Percentiles rank a stretch among this genome's conserved stretches.
Conservation (phyloP, 345 rosid species). For the Anacardium occidentale region DNA sequence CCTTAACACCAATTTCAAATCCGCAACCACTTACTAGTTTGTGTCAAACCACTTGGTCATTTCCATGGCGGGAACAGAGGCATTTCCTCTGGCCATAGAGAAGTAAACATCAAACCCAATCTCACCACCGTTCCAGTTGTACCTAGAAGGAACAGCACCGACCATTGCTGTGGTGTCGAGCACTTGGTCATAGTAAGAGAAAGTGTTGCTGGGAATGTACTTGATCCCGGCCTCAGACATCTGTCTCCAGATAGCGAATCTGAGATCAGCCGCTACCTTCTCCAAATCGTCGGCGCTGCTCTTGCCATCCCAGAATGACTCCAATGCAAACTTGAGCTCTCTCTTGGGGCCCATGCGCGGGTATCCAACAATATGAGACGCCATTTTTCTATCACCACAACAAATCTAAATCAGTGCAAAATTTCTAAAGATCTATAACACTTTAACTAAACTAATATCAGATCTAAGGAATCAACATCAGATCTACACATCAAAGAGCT, state of each 20-base stretch:
- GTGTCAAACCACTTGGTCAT: conserved; percentile 99
- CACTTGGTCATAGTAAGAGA: conserved; percentile 84
- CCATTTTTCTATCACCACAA: conserved; percentile 54
- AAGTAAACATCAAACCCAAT: conserved; percentile 78
- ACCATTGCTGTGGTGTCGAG: conserved; percentile 94
- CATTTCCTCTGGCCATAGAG: conserved; percentile 99
- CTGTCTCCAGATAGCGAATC: conserved; percentile 91
- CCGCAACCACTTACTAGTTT: conserved; percentile 88
- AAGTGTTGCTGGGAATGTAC: conserved; percentile 95
- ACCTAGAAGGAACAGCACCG: conserved; percentile 92
- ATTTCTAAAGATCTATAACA: neutral
- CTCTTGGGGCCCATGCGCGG: conserved; percentile 99
- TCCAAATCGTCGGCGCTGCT: conserved; percentile 83
- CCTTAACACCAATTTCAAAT: neutral
- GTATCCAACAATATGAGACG: conserved; percentile 96
- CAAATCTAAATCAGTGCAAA: conserved; percentile 23
- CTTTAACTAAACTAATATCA: neutral
- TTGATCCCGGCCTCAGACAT: conserved; percentile 86
- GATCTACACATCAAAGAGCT: conserved; percentile 16
- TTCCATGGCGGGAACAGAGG: conserved; percentile 96
- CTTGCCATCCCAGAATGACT: conserved; percentile 97
- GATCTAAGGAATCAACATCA: conserved; percentile 15
- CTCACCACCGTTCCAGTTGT: conserved; percentile 82
- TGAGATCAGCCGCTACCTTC: conserved; percentile 85
- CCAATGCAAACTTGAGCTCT: conserved; percentile 96